Percentiles rank a stretch among this genome's conserved stretches.
Conservation (phyloP, 176 grass and related monocot species). For the Leersia perrieri region DNA sequence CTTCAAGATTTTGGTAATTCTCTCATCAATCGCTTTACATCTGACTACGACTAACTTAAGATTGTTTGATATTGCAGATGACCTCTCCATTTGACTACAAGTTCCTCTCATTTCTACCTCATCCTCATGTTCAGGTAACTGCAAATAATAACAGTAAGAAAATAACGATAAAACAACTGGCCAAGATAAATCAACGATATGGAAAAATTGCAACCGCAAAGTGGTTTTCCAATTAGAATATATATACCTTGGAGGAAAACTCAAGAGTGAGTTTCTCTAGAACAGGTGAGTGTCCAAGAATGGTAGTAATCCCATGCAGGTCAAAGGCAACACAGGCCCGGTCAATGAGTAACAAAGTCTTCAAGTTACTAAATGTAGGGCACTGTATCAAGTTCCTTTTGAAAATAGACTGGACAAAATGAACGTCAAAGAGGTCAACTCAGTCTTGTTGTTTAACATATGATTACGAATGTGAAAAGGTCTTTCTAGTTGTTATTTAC, state of each 20-base stretch:
- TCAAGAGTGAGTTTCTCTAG: slow-evolving; percentile 31
- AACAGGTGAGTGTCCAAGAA: slow-evolving; percentile 16
- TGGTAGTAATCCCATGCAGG: not conserved
- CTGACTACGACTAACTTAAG: not conserved
- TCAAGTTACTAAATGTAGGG: slow-evolving; percentile 20
- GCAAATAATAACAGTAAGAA: too few relatives aligned
- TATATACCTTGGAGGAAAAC: not conserved
- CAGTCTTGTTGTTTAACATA: not conserved
- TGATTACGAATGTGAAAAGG: not conserved
- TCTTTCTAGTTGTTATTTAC: too few relatives aligned
- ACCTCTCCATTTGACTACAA: not conserved
- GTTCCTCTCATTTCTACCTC: not conserved
- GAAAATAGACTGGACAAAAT: slow-evolving; percentile 19
- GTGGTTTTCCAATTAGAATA: too few relatives aligned
- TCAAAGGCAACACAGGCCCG: not conserved
- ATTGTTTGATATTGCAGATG: not conserved
- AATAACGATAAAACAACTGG: too few relatives aligned
- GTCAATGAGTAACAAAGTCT: slow-evolving; percentile 16
- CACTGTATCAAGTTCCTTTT: slow-evolving; percentile 14
- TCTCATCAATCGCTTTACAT: not conserved
- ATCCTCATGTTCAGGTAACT: not conserved
- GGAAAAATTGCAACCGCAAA: too few relatives aligned
- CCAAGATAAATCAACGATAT: too few relatives aligned
- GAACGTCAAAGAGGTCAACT: too few relatives aligned
- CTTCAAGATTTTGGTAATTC: not conserved